Percentiles rank a stretch among this genome's conserved stretches.
Evolutionary conservation across 495 filamentous ascomycete species (phyloP).

Genomic region (Podospora pseudocomata): DNA sequence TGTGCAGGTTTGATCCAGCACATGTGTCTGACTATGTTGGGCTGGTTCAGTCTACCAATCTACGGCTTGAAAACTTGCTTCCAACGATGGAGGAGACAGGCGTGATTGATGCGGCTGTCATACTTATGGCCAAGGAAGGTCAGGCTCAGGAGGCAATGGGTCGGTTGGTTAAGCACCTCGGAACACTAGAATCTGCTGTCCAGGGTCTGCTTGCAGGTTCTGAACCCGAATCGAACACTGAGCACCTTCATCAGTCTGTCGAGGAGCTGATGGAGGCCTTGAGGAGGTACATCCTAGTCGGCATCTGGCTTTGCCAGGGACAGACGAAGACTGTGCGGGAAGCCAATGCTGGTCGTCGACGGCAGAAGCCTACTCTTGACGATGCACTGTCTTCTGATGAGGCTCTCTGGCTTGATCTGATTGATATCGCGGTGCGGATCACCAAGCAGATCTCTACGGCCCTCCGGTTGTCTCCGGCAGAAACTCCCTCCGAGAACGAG

Average conservation of each 20-base stretch:
- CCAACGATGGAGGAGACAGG: constrained; percentile 85
- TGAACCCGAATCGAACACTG: constrained; percentile 44
- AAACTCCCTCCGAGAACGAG: constrained; percentile 19
- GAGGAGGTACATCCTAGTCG: constrained; percentile 84
- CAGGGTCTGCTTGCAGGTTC: constrained; percentile 63
- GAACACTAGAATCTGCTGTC: constrained; percentile 73
- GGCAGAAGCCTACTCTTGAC: constrained; percentile 49
- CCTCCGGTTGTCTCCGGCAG: constrained; percentile 25
- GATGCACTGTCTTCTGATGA: constrained; percentile 73
- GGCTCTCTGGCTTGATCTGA: constrained; percentile 82
- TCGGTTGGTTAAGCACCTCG: constrained; percentile 73
- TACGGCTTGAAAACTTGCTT: constrained; percentile 76
- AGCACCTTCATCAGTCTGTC: constrained; percentile 46
- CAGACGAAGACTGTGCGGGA: constrained; percentile 63
- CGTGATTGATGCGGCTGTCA: constrained; percentile 87
- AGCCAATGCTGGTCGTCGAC: constrained; percentile 27
- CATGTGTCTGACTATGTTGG: constrained; percentile 87
- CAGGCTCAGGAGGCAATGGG: constrained; percentile 79
- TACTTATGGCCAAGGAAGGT: constrained; percentile 87
- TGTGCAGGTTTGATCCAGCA: constrained; percentile 76
- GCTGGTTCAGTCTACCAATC: constrained; percentile 69
- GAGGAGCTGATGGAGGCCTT: constrained; percentile 69
- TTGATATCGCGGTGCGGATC: constrained; percentile 78
- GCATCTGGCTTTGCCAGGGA: constrained; percentile 91
- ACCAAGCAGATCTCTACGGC: constrained; percentile 54